Conservation (phyloP, 257 asterid genomes). For the Solanum chmielewskii region DNA sequence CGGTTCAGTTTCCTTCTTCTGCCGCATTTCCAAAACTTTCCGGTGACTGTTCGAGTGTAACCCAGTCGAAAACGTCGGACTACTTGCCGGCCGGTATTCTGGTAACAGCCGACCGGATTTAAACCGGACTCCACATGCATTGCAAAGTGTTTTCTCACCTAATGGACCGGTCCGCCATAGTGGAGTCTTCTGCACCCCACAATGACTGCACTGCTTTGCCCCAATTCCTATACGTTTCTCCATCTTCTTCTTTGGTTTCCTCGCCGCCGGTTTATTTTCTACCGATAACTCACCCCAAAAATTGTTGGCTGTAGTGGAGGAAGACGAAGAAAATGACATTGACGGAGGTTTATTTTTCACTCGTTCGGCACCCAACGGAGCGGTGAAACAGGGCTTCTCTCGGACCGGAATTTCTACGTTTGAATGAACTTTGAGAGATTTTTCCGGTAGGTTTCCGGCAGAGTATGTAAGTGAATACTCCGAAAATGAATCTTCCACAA, state of each 20-base stretch:
- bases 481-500: constrained; percentile 20
- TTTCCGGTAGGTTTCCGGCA: neutral
- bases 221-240: constrained; percentile 1
- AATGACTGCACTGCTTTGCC: constrained; percentile 15
- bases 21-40: constrained; percentile 33
- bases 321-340: neutral
- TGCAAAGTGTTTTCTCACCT: constrained; percentile 29
- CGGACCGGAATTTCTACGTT: neutral
- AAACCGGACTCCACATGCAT: constrained; percentile 29
- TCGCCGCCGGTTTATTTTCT: constrained; percentile 9
- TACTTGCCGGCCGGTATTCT: constrained; percentile 31
- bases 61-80: constrained; percentile 26
- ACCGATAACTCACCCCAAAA: constrained; percentile 2
- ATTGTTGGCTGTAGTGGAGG: neutral
- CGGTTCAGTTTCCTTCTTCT: constrained; percentile 12
- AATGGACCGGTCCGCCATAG: constrained; percentile 30
- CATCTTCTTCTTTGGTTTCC: constrained; percentile 15
- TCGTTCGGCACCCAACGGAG: neutral
- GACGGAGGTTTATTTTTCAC: neutral
- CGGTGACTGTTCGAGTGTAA: constrained; percentile 27
- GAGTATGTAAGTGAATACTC: constrained; percentile 1
- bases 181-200: constrained; percentile 26
- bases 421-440: neutral
- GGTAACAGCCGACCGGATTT: constrained; percentile 34
- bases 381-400: neutral